Evolutionary conservation across 208 protist genomes (phyloP).

Genomic region (Crithidia fasciculata): DNA sequence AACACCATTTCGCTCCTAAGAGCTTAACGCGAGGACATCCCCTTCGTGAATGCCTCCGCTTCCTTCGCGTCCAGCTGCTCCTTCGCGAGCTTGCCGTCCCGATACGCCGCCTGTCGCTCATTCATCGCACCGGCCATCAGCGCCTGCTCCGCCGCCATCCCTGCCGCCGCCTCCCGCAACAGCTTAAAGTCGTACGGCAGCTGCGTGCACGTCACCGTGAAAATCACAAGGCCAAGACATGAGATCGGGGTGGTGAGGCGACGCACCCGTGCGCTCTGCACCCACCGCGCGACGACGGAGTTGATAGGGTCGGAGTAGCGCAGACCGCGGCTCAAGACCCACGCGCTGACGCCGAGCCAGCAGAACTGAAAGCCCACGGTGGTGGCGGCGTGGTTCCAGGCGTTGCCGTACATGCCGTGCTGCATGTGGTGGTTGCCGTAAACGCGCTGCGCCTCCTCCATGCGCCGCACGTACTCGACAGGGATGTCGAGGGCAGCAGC

Average conservation of each 20-base stretch:
- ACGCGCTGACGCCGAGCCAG: slow-evolving; percentile 68
- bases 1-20: not conserved
- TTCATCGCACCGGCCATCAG: slow-evolving; percentile 49
- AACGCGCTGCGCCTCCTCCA: slow-evolving; percentile 72
- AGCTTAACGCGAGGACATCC: slow-evolving; percentile 9
- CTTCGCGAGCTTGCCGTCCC: slow-evolving; percentile 40
- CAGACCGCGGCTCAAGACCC: slow-evolving; percentile 68
- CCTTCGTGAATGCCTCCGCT: slow-evolving; percentile 17
- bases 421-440: slow-evolving; percentile 59
- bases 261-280: slow-evolving; percentile 41
- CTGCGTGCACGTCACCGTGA: slow-evolving; percentile 46
- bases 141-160: slow-evolving; percentile 34
- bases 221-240: slow-evolving; percentile 57
- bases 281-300: slow-evolving; percentile 62
- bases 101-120: slow-evolving; percentile 38
- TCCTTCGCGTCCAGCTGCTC: slow-evolving; percentile 32
- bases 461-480: slow-evolving; percentile 58
- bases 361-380: slow-evolving; percentile 63
- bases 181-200: slow-evolving; percentile 59
- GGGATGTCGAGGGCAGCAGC: slow-evolving; percentile 50
- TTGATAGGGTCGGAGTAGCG: slow-evolving; percentile 75
- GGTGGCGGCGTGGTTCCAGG: slow-evolving; percentile 39
- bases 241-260: slow-evolving; percentile 71
- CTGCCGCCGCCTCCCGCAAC: slow-evolving; percentile 32
- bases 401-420: slow-evolving; percentile 39